phyloP scores from a whole-genome alignment of 805 yeast genomes.

The Nakazawaea populi region DNA sequence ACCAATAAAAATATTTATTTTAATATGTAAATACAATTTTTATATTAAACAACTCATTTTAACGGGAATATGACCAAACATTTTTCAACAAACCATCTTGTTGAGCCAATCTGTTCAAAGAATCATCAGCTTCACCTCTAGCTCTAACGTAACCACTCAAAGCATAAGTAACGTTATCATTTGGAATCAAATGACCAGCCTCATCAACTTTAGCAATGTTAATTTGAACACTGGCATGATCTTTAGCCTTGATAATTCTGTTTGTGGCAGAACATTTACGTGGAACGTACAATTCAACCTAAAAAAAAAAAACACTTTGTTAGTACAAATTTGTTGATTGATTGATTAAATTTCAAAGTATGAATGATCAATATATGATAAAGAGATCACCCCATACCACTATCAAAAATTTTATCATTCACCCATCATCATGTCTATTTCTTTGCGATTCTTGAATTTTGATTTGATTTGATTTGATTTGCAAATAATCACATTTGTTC shows the following conservation, averaged over 20 bases:
- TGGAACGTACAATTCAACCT: constrained; percentile 99
- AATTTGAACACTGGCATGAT: constrained; percentile 98
- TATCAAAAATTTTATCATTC: no score
- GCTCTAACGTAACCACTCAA: constrained; percentile 95
- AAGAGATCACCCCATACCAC: no score
- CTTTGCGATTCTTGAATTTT: no score
- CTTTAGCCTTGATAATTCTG: constrained; percentile 99
- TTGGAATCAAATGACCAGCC: constrained; percentile 91
- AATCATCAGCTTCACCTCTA: constrained; percentile 99
- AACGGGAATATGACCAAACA: constrained; percentile 94
- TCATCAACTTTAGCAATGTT: constrained; percentile 98
- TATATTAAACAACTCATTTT: constrained; percentile 24
- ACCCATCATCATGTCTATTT: neutral
- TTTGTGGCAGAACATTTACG: constrained; percentile 99
- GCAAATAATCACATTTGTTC: no score
- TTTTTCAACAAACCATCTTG: constrained; percentile 96
- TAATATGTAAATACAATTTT: neutral
- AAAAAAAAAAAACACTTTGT: neutral
- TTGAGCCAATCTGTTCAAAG: constrained; percentile 98
- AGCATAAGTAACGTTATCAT: constrained; percentile 91
- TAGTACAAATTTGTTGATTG: no score
- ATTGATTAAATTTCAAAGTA: no score
- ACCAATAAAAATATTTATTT: no score
- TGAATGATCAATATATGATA: neutral
- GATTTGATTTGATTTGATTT: no score